A percentile compares a stretch with the other conserved stretches of the same genome.
phyloP scores from a whole-genome alignment of 257 asterid genomes.

The Lithospermum erythrorhizon region DNA sequence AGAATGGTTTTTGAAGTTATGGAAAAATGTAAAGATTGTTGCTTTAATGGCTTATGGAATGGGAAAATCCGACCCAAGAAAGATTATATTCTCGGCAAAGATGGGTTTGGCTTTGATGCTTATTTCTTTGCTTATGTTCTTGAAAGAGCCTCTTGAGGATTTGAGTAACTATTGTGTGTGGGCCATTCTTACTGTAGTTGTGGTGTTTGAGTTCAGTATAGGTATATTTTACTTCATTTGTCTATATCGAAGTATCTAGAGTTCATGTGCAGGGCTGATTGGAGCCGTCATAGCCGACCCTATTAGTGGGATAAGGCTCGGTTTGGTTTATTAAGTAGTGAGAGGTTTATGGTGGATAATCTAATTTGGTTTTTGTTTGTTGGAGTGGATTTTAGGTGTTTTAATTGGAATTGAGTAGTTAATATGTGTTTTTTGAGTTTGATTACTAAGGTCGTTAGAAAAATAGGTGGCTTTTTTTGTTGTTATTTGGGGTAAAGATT shows the following conservation, averaged over 20 bases:
- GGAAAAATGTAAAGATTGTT: slow-evolving; percentile 16
- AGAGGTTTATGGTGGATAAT: too few species aligned
- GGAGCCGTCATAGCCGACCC: too few species aligned
- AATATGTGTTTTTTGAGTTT: too few species aligned
- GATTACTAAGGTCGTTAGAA: too few species aligned
- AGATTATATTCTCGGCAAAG: slow-evolving; percentile 44
- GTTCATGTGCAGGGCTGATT: too few species aligned
- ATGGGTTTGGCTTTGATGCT: slow-evolving; percentile 59
- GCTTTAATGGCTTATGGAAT: slow-evolving; percentile 28
- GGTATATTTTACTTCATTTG: slow-evolving; percentile 22
- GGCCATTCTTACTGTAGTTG: slow-evolving; percentile 71
- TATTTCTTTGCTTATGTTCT: slow-evolving; percentile 48
- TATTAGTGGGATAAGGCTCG: too few species aligned
- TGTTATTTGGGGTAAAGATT: too few species aligned
- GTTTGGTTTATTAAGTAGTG: too few species aligned
- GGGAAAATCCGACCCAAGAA: slow-evolving; percentile 69
- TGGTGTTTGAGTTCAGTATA: slow-evolving; percentile 75
- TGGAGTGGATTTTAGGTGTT: too few species aligned
- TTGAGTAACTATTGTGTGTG: slow-evolving; percentile 47
- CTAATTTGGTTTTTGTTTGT: too few species aligned
- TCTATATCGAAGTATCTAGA: too few species aligned
- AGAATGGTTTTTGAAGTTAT: slow-evolving; percentile 9
- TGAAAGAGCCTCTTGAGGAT: slow-evolving; percentile 43
- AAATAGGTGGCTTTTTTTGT: too few species aligned
- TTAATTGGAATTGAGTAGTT: neutral